Percentiles rank a stretch among this genome's conserved stretches.
phyloP scores from a whole-genome alignment of 192 early-diverging fungal species.

The Pilaira anomala region DNA sequence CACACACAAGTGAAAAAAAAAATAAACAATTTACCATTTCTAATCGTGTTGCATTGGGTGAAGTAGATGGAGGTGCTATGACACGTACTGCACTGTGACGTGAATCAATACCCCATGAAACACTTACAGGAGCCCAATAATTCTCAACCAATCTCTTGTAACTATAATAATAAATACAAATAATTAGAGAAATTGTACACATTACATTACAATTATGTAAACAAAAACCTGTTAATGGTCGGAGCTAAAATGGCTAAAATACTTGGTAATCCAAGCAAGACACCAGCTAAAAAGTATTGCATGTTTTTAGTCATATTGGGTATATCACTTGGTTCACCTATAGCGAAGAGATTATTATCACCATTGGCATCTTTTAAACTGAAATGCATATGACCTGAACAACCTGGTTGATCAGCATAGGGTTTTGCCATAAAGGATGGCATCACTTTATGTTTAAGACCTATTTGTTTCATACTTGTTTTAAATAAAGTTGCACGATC shows the following conservation, averaged over 20 bases:
- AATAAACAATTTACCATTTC: slow-evolving; percentile 57
- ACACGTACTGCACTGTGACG: slow-evolving; percentile 69
- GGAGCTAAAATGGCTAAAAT: slow-evolving; percentile 73
- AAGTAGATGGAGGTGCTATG: slow-evolving; percentile 69
- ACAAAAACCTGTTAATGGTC: slow-evolving; percentile 76
- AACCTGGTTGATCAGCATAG: slow-evolving; percentile 65
- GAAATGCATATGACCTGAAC: slow-evolving; percentile 80
- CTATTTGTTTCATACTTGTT: slow-evolving; percentile 69
- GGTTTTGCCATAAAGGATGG: slow-evolving; percentile 88
- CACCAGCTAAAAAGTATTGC: slow-evolving; percentile 52
- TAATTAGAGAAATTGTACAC: background rate
- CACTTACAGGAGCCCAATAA: slow-evolving; percentile 81
- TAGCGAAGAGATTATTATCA: slow-evolving; percentile 54
- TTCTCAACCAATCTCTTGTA: slow-evolving; percentile 82
- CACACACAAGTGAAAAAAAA: background rate
- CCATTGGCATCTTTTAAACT: slow-evolving; percentile 50
- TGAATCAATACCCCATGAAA: slow-evolving; percentile 78
- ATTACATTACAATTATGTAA: background rate
- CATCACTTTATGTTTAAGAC: slow-evolving; percentile 63
- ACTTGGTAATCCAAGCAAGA: slow-evolving; percentile 60
- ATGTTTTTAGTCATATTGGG: slow-evolving; percentile 52
- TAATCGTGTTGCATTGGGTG: slow-evolving; percentile 61
- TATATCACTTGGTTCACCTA: slow-evolving; percentile 24
- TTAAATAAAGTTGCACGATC: slow-evolving; percentile 81
- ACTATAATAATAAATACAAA: slow-evolving; percentile 23